Percentiles rank a stretch among this genome's conserved stretches.
Evolutionary conservation across 1,139 yeast genomes (phyloP).

Genomic region (Saccharomycopsis crataegensis): DNA sequence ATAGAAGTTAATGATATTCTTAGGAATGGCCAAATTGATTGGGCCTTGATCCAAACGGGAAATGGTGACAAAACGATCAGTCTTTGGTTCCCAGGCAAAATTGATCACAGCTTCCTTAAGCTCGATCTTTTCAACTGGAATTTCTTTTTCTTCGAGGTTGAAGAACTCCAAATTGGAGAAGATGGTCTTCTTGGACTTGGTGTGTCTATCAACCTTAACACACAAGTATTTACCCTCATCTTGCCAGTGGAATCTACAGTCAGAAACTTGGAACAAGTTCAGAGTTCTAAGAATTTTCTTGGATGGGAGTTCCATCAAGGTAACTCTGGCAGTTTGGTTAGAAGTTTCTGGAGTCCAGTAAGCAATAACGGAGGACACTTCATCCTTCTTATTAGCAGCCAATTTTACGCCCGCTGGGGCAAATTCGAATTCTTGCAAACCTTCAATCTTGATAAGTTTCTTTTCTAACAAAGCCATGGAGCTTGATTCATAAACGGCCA

Average conservation of each 20-base stretch:
- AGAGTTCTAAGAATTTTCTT: slow-evolving; percentile 82
- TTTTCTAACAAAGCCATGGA: slow-evolving; percentile 76
- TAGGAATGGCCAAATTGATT: slow-evolving; percentile 62
- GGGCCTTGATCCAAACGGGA: slow-evolving; percentile 53
- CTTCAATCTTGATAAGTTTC: slow-evolving; percentile 78
- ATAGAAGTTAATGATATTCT: slow-evolving; percentile 70
- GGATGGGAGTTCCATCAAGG: slow-evolving; percentile 82
- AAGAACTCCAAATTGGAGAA: slow-evolving; percentile 92
- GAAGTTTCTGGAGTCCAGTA: slow-evolving; percentile 96
- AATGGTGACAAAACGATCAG: slow-evolving; percentile 78
- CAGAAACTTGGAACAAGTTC: slow-evolving; percentile 89
- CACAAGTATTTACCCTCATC: slow-evolving; percentile 76
- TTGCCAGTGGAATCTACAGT: slow-evolving; percentile 94
- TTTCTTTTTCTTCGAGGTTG: slow-evolving; percentile 77
- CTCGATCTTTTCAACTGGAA: slow-evolving; percentile 93
- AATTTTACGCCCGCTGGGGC: slow-evolving; percentile 82
- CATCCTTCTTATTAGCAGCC: slow-evolving; percentile 44
- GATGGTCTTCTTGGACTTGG: slow-evolving; percentile 86
- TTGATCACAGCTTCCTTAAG: slow-evolving; percentile 81
- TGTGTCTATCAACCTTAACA: slow-evolving; percentile 95
- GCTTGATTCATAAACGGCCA: slow-evolving; percentile 74
- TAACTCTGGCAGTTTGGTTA: slow-evolving; percentile 93
- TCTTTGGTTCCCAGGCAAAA: slow-evolving; percentile 94
- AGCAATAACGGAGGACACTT: slow-evolving; percentile 57
- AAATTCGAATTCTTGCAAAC: slow-evolving; percentile 88